These are phyloP conservation scores for Calycina marina DNA, from an alignment of 2,329 filamentous ascomycete species.

Conservation along the genomic window DNA sequence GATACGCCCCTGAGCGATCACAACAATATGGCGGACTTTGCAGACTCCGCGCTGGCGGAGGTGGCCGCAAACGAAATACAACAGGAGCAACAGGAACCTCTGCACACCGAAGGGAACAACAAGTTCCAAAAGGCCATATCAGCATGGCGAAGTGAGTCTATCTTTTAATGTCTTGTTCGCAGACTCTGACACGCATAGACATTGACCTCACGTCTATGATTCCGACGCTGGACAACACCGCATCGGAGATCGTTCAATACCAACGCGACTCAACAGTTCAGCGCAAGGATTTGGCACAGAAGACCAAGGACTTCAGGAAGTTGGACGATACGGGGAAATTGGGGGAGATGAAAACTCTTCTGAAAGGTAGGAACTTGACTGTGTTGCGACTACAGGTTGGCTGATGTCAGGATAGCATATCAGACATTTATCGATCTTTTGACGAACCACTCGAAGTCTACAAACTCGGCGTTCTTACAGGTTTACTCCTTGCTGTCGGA, in stretches of 20 bases:
- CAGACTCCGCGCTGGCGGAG: constrained; percentile 14
- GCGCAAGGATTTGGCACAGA: constrained; percentile 93
- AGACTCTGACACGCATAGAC: constrained; percentile 39
- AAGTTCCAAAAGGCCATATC: constrained; percentile 96
- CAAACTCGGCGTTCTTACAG: constrained; percentile 85
- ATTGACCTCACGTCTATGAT: constrained; percentile 78
- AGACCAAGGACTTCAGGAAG: constrained; percentile 96
- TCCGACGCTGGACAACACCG: constrained; percentile 75
- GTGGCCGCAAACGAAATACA: not conserved
- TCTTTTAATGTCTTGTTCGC: constrained; percentile 2
- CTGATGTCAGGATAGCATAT: constrained; percentile 47
- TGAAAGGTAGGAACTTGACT: constrained; percentile 72
- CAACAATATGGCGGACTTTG: constrained; percentile 18
- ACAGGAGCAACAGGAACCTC: constrained; percentile 7
- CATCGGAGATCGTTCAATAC: constrained; percentile 86
- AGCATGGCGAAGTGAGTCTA: constrained; percentile 72
- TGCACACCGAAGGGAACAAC: constrained; percentile 47
- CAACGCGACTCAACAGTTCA: constrained; percentile 94
- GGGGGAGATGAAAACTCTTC: constrained; percentile 70
- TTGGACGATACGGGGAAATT: constrained; percentile 80
- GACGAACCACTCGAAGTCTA: constrained; percentile 88
- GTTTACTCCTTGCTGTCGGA: constrained; percentile 89
- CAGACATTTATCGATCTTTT: constrained; percentile 94
- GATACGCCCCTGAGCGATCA: constrained; percentile 6
- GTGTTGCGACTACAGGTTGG: constrained; percentile 1